A percentile compares a stretch with the other conserved stretches of the same genome.
Conservation (phyloP, 305 asterid genomes). For the Fraxinus platypoda region DNA sequence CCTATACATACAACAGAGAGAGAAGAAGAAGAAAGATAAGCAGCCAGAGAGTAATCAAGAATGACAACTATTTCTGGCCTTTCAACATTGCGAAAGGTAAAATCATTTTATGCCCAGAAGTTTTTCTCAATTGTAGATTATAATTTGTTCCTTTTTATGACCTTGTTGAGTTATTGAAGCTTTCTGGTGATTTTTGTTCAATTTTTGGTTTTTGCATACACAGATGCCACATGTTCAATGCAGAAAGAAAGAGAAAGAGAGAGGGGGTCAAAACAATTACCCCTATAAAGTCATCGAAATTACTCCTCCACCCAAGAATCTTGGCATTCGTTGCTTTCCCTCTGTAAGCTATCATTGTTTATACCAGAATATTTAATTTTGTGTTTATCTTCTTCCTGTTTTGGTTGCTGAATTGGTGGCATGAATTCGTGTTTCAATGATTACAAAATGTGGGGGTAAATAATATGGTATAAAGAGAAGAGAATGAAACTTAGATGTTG, state of each 20-base stretch:
- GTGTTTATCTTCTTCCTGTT: neutral
- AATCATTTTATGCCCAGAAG: neutral
- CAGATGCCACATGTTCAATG: slow-evolving; percentile 60
- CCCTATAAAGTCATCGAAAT: slow-evolving; percentile 82
- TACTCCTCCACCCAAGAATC: slow-evolving; percentile 87
- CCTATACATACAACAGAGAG: neutral
- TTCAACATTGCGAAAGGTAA: slow-evolving; percentile 52
- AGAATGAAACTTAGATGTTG: neutral
- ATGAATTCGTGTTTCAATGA: neutral
- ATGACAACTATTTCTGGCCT: slow-evolving; percentile 59
- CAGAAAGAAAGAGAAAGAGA: slow-evolving; percentile 71
- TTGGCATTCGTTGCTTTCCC: slow-evolving; percentile 83
- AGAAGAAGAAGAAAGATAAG: neutral
- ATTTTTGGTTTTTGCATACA: slow-evolving; percentile 13
- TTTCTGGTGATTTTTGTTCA: neutral
- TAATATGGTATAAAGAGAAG: neutral
- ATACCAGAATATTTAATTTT: neutral
- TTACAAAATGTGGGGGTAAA: neutral
- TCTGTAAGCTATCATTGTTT: slow-evolving; percentile 37
- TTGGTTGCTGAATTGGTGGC: neutral
- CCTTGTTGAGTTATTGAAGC: neutral
- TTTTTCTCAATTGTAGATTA: neutral
- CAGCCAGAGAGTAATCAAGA: neutral
- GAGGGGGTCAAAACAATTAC: slow-evolving; percentile 52
- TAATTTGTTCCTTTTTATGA: neutral